Conservation (phyloP, 2,329 filamentous ascomycete species). For the Penicillium sp. region DNA sequence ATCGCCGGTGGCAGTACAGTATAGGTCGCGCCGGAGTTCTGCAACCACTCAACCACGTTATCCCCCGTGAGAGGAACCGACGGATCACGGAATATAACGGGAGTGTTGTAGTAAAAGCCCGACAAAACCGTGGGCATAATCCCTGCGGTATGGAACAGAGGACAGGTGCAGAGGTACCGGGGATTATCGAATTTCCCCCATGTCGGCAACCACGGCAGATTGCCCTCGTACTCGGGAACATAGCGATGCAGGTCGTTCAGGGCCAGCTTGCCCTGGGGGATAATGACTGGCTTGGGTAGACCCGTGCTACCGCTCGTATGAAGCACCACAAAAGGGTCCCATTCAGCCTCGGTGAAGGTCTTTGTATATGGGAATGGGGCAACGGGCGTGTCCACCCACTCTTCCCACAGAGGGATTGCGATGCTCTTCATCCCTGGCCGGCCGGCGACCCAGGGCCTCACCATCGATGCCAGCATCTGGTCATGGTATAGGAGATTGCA, state of each 20-base stretch:
- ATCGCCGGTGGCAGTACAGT: constrained; percentile 9
- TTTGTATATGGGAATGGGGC: constrained; percentile 6
- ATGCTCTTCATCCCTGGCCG: constrained; percentile 3
- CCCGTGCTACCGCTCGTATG: constrained; percentile 13
- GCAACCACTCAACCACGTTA: constrained; percentile 12
- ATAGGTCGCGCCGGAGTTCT: constrained; percentile 2
- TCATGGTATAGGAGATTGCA: constrained; percentile 9
- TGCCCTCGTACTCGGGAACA: neutral
- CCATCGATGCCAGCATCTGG: constrained; percentile 1
- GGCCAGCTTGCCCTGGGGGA: constrained; percentile 5
- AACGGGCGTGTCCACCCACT: neutral
- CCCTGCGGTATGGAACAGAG: constrained; percentile 5
- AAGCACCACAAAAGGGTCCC: constrained; percentile 7
- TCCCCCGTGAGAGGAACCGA: constrained; percentile 7
- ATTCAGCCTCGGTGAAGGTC: constrained; percentile 7
- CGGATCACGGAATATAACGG: constrained; percentile 8
- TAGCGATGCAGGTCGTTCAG: constrained; percentile 1
- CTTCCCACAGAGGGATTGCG: neutral
- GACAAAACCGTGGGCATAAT: constrained; percentile 3
- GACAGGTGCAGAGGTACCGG: constrained; percentile 3
- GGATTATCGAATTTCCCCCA: constrained; percentile 7
- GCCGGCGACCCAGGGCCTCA: constrained; percentile 3
- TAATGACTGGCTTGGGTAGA: constrained; percentile 11
- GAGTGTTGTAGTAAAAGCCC: constrained; percentile 6
- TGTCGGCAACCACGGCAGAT: constrained; percentile 8